Evolutionary conservation across 225 moss, liverwort and hornwort species (phyloP).

Genomic region (Pleurozium schreberi): DNA sequence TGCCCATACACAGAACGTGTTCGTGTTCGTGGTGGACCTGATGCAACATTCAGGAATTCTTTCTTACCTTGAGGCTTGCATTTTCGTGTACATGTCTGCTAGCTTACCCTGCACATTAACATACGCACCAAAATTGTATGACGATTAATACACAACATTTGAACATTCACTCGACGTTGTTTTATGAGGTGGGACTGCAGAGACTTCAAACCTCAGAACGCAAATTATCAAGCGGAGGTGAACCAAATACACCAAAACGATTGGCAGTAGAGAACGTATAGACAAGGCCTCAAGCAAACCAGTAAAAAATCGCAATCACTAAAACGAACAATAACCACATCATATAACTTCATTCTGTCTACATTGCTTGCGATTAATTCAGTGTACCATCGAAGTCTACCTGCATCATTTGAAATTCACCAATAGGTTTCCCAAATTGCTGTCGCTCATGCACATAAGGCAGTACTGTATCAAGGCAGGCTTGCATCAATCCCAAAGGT

Average conservation of each 20-base stretch:
- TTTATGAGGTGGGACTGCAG: background rate
- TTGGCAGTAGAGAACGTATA: background rate
- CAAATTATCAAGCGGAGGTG: background rate
- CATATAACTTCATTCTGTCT: background rate
- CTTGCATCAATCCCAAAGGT: slow-evolving; percentile 92
- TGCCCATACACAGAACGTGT: background rate
- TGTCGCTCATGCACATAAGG: slow-evolving; percentile 89
- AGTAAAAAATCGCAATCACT: background rate
- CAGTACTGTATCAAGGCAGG: slow-evolving; percentile 90
- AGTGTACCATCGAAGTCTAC: slow-evolving; percentile 9
- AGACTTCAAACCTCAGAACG: background rate
- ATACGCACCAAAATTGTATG: background rate
- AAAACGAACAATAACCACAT: background rate
- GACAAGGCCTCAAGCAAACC: background rate
- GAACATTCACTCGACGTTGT: background rate
- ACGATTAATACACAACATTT: background rate
- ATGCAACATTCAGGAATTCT: background rate
- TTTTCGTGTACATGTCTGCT: slow-evolving; percentile 93
- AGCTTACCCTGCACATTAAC: slow-evolving; percentile 67
- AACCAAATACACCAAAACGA: background rate
- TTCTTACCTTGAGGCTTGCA: slow-evolving; percentile 90
- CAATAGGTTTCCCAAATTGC: slow-evolving; percentile 90
- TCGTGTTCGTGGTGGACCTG: background rate
- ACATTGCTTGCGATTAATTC: background rate
- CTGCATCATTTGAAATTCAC: slow-evolving; percentile 99